Evolutionary conservation across 208 protist species (phyloP).

Genomic region (Leishmania arabica): DNA sequence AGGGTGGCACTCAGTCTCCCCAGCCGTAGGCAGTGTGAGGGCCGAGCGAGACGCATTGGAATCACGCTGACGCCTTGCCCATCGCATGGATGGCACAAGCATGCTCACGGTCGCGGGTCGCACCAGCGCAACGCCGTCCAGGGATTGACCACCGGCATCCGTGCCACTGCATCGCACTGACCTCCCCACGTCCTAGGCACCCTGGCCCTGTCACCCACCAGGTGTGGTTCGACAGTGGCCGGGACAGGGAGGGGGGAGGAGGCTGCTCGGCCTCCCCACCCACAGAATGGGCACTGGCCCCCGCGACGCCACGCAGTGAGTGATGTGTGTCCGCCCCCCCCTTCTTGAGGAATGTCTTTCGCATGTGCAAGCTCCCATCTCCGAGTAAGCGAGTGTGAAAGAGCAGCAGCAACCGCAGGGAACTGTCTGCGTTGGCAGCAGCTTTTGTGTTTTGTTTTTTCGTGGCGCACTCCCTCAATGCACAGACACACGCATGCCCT

Average conservation of each 20-base stretch:
- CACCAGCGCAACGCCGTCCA: too few species aligned
- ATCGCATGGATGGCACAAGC: too few species aligned
- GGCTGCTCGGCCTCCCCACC: background rate
- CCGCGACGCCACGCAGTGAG: background rate
- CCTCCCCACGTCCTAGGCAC: background rate
- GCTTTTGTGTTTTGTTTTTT: too few species aligned
- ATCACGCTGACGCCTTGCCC: background rate
- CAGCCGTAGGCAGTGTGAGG: background rate
- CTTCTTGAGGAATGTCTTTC: background rate
- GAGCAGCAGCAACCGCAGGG: background rate
- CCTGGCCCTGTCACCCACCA: background rate
- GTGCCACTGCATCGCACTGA: background rate
- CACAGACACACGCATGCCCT: background rate
- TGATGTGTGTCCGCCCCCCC: background rate
- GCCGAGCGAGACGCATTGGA: background rate
- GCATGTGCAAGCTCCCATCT: background rate
- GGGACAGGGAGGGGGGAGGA: too few species aligned
- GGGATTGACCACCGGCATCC: too few species aligned
- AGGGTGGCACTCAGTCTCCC: too few species aligned
- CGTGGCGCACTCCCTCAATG: background rate
- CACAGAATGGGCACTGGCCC: background rate
- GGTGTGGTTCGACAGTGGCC: too few species aligned
- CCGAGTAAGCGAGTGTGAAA: background rate
- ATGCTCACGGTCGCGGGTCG: too few species aligned
- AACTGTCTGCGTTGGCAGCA: background rate